Evolutionary conservation across 305 asterid genomes (phyloP), one percentile per base, ranked within the genome.

Genomic region (Lippia alba): DNA sequence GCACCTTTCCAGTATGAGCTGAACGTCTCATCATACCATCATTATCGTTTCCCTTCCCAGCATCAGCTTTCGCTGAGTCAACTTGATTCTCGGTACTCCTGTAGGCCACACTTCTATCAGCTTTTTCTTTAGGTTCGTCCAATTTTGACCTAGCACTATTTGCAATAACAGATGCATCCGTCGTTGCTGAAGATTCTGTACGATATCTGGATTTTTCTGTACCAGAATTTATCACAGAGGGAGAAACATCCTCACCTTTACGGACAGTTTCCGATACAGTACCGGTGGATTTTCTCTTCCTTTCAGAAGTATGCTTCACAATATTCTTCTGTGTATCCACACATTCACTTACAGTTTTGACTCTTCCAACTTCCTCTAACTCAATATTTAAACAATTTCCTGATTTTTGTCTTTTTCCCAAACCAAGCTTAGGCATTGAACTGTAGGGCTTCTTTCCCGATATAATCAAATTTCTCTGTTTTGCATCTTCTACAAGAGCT

Each of bases 401-500:
- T 40, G 80, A 73, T 62, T 61, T 78, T 49, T 81, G 66, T 55
- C 75, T 78, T 59, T 70, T 75, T 51, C 63, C 81, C 57, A 62
- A 58, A 66, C 70, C 62, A 44, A 76, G 74, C 74, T 70, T 78
- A 69, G 71, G 78, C 19, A 85, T 71, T 33, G 87, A 83, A 81
- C 78, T 78, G 80, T 94, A 94, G 11, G 98, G 99, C 84, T 80
- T 90, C 81, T 76, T 79, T 66, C 87, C 87, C 14, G 86, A 59
- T 71, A 89, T 76, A 71, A 92, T 79, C 79, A 92, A 72, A 77
- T 86, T 84, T 76, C 99, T 89, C 15, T 75, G 83, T 76, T 76
- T 81, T 53, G 92, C 98, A 87, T 94, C 96, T 67, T 81, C 81
- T 53, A 94, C 74, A 56, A 94, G 96, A 79, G 98, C 92, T 66